A percentile compares a stretch with the other conserved stretches of the same genome.
phyloP scores from a whole-genome alignment of 768 basidiomycete genomes.

The Tylopilus felleus region DNA sequence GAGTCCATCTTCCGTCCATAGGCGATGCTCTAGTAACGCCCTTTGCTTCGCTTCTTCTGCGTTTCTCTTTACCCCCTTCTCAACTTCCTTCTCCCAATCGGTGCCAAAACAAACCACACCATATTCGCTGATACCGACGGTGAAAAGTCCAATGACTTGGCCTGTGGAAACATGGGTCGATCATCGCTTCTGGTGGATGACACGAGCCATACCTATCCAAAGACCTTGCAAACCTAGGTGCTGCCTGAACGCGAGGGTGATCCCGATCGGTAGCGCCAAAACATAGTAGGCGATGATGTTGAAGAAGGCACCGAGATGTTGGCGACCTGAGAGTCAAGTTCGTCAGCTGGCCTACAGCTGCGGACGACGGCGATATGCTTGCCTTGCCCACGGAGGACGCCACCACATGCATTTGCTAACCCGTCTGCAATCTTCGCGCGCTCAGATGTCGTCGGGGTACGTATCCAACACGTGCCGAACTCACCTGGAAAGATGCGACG shows the following conservation, averaged over 20 bases:
- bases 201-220: constrained; percentile 42
- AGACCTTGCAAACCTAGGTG: constrained; percentile 47
- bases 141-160: constrained; percentile 69
- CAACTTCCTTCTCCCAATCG: constrained; percentile 46
- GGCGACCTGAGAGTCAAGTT: constrained; percentile 37
- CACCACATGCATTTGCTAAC: constrained; percentile 49
- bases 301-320: constrained; percentile 72
- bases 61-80: constrained; percentile 38
- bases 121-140: constrained; percentile 70
- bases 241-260: constrained; percentile 46
- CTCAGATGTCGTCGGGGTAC: not conserved
- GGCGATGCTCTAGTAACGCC: constrained; percentile 21
- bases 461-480: not conserved
- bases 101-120: constrained; percentile 53
- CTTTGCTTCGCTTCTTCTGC: constrained; percentile 31
- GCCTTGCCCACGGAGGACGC: constrained; percentile 49
- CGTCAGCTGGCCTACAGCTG: constrained; percentile 1
- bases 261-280: constrained; percentile 50
- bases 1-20: constrained; percentile 7
- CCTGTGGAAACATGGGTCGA: constrained; percentile 38
- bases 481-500: constrained; percentile 53
- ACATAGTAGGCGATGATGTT: constrained; percentile 66
- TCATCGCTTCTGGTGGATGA: not conserved
- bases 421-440: constrained; percentile 47
- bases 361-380: not conserved